phyloP scores from a whole-genome alignment of 495 filamentous ascomycete species.

The Hyaloscypha variabilis region DNA sequence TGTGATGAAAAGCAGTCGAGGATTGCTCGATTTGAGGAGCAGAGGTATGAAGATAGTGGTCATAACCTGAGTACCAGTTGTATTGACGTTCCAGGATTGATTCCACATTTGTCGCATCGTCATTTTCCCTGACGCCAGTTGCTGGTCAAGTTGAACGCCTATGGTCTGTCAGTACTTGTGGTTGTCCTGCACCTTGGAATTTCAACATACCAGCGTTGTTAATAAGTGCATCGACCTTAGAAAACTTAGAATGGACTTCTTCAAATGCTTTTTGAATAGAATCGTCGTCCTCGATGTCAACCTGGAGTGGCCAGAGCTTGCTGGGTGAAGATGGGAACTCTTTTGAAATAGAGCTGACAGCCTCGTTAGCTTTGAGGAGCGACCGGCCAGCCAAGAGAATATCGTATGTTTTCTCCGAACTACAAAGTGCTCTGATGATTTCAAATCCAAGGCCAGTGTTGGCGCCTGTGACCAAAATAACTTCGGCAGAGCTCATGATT shows the following conservation, averaged over 20 bases:
- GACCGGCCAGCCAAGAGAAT: conserved; percentile 50
- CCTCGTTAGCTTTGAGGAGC: conserved; percentile 45
- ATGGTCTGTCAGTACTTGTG: not conserved
- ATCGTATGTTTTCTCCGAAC: conserved; percentile 44
- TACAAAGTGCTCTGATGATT: conserved; percentile 46
- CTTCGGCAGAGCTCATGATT: too few species aligned
- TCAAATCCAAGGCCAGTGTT: conserved; percentile 56
- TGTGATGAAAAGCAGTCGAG: conserved; percentile 53
- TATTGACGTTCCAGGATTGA: conserved; percentile 59
- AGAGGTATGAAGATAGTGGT: conserved; percentile 49
- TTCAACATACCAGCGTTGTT: conserved; percentile 57
- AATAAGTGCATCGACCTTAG: conserved; percentile 57
- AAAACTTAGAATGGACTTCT: conserved; percentile 34
- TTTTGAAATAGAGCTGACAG: conserved; percentile 37
- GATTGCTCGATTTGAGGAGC: conserved; percentile 44
- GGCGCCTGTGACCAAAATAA: conserved; percentile 42
- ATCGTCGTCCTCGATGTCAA: conserved; percentile 52
- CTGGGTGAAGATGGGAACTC: conserved; percentile 41
- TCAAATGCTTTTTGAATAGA: conserved; percentile 44
- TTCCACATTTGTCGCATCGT: conserved; percentile 41
- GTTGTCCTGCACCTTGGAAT: not conserved
- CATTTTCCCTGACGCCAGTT: conserved; percentile 14
- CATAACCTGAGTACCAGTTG: conserved; percentile 51
- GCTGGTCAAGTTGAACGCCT: conserved; percentile 17
- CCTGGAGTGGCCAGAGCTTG: conserved; percentile 39